phyloP scores from a whole-genome alignment of 176 grass and related monocot species.

The Otatea glauca region DNA sequence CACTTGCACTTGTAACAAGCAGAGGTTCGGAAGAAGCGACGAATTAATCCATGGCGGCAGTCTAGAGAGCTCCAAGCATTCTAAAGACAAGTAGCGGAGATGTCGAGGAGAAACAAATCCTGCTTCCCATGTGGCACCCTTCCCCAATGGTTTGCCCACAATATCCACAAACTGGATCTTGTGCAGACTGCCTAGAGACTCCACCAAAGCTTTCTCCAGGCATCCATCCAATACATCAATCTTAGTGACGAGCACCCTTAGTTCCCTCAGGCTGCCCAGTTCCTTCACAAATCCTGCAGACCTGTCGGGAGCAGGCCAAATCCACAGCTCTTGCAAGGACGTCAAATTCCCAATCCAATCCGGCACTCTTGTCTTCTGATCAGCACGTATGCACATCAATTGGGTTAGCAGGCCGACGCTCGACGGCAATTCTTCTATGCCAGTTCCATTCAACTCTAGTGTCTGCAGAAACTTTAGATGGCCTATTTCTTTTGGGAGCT shows the following conservation, averaged over 20 bases:
- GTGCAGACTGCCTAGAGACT: background rate
- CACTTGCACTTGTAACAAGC: too few species aligned
- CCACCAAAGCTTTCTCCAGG: background rate
- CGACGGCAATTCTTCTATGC: background rate
- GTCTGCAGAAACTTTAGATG: background rate
- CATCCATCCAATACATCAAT: background rate
- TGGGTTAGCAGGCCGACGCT: background rate
- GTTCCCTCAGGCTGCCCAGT: background rate
- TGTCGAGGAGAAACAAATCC: background rate
- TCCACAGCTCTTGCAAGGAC: background rate
- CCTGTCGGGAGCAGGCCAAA: too few species aligned
- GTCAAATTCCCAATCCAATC: background rate
- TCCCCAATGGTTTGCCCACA: accelerated
- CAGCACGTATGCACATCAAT: background rate
- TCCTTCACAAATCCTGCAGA: background rate
- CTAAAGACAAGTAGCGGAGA: background rate
- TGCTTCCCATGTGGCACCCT: background rate
- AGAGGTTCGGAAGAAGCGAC: too few species aligned
- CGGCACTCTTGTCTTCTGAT: background rate
- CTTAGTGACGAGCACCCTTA: background rate
- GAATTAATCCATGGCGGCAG: background rate
- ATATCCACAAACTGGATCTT: background rate
- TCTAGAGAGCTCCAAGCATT: background rate
- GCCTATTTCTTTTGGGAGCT: conserved; percentile 12
- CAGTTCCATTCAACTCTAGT: background rate